These are phyloP conservation scores for Paralagenidium karlingii DNA, from an alignment of 352 stramenopile genomes.

Conservation along the genomic window DNA sequence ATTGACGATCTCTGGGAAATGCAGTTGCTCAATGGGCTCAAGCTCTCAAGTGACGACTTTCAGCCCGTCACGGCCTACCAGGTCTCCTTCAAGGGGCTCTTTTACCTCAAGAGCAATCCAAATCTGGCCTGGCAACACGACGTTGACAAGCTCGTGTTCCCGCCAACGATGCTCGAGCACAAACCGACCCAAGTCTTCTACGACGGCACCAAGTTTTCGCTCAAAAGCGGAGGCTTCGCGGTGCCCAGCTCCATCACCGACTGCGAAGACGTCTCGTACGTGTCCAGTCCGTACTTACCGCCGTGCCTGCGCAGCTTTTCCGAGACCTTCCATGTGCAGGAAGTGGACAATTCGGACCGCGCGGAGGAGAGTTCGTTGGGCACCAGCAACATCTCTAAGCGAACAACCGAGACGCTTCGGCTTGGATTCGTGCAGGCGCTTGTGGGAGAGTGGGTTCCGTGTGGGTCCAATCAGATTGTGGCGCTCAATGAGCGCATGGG, in stretches of 20 bases:
- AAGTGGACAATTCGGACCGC: conserved; percentile 87
- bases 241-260: conserved; percentile 90
- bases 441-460: conserved; percentile 96
- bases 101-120: conserved; percentile 25
- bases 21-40: conserved; percentile 88
- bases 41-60: conserved; percentile 89
- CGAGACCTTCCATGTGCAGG: conserved; percentile 60
- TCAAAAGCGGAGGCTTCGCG: conserved; percentile 71
- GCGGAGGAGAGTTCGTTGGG: conserved; percentile 77
- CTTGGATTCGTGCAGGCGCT: conserved; percentile 94
- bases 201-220: conserved; percentile 65
- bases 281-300: conserved; percentile 94
- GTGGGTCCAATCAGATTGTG: conserved; percentile 96
- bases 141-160: conserved; percentile 51
- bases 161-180: conserved; percentile 23
- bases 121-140: conserved; percentile 20
- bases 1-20: conserved; percentile 92
- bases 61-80: conserved; percentile 95
- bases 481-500: conserved; percentile 95
- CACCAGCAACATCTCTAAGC: conserved; percentile 77
- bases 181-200: conserved; percentile 38
- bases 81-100: conserved; percentile 83
- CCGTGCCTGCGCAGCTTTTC: conserved; percentile 88
- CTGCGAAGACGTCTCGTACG: conserved; percentile 95
- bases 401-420: conserved; percentile 89